Base-by-base conservation (phyloP, 306 rosid species). In the Cotoneaster glaucophyllus region DNA sequence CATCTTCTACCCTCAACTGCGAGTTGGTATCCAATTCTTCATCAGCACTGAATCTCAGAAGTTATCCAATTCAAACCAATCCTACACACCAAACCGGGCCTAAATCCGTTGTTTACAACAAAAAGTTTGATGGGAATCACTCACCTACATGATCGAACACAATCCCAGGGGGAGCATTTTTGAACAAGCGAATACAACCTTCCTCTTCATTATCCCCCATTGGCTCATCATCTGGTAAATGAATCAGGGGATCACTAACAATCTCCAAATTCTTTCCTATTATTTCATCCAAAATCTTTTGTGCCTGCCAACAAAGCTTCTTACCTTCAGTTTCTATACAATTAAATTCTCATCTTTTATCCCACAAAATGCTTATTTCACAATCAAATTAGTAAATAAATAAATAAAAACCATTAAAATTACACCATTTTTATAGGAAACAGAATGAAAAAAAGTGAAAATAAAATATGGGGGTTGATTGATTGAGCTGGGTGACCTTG, bases 111-210 rank as follows among this genome's bases (percentile, higher is more conserved):
- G 14, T 61, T 61, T 61, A 61, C 37, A 61, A 61, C 18, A 61
- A 61, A 61, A 26, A 26, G 15, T 6, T 61, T 61, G 66, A 6
- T 26, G 43, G 68, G 26, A 65, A 65, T 74, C 67, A 73, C 86
- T 76, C 81, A 91, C 97, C 95, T 21, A 66, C 70, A 29, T 71
- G 87, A 89, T 95, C 92, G 85, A 89, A 87, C 76, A 87, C 84
- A 41, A 90, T 82, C 48, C 97, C 97, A 17, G 87, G 90, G 24
- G 82, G 88, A 75, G 97, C 85, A 84, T 88, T 84, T 50, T 88
- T 95, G 76, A 95, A 95, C 88, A 95, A 86, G 43, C 93, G 95
- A 72, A 95, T 71, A 63, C 90, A 88, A 31, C 80, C 82, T 64
- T 86, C 97, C 28, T 82, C 82, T 61, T 87, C 97, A 31, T 78